Evolutionary conservation across 1,284 basidiomycete genomes (phyloP), one percentile per base, ranked within the genome.

Genomic region (Cystobasidium pallidum): DNA sequence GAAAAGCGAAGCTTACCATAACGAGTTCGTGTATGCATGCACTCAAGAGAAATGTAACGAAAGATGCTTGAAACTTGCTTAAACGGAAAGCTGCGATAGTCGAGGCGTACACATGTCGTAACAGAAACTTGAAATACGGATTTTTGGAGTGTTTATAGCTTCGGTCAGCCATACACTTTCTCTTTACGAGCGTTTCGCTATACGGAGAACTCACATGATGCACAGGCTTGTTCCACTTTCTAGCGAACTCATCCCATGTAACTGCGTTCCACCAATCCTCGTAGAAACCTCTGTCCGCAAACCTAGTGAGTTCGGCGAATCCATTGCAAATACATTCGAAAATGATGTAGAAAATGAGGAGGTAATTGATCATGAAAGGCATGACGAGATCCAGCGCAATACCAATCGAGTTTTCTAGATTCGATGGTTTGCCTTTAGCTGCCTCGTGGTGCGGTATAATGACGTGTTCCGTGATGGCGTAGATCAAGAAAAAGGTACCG

Each of bases 281-380:
- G 81, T 98, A 99, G 81, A 98, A 98, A 77, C 94, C 91, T 51
- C 95, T 86, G 80, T 99, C 95, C 30, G 93, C 93, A 79, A 98
- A 99, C 79, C 90, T 90, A 74, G 64, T 73, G 13, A 70, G 65
- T 73, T 57, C 54, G 55, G 73, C 68, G 47, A 73, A 73, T 30
- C 57, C 49, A 49, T 61, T 72, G 63, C 47, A 63, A 73, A 98
- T 94, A 79, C 94, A 96, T 81, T 94, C 92, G 89, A 81, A 79
- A 54, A 80, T 91, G 73, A 91, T 88, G 78, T 88, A 92, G 82
- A 92, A 92, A 24, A 92, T 83, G 15, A 92, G 82, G 13, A 92
- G 82, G 80, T 91, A 91, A 61, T 76, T 59, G 87, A 86, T 39
- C 89, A 97, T 94, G 84, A 99, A 99, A 0, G 95, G 95, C 43